phyloP scores from a whole-genome alignment of 2,329 filamentous ascomycete species.

The Anisogramma anomala region DNA sequence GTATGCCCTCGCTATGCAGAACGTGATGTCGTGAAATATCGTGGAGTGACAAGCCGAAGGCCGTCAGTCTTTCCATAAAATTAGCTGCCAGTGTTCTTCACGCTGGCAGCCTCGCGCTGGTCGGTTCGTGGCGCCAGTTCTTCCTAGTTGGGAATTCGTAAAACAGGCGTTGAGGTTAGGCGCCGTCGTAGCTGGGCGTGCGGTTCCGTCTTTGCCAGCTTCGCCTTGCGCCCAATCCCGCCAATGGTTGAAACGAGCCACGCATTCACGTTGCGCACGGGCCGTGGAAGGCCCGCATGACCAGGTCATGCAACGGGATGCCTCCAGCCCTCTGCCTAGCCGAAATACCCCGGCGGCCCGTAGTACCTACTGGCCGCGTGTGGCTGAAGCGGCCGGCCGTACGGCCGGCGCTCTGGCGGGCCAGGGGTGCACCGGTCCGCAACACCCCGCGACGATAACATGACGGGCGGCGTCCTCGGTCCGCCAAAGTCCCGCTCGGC shows the following conservation, averaged over 20 bases:
- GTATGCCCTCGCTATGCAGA: conserved; percentile 13
- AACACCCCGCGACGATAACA: conserved; percentile 17
- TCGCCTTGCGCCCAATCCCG: too few species aligned
- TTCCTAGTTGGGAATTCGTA: too few species aligned
- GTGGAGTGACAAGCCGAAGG: background rate
- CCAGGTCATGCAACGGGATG: too few species aligned
- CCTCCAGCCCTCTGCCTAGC: background rate
- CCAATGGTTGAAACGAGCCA: too few species aligned
- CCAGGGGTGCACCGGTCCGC: conserved; percentile 30
- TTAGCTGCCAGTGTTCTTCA: background rate
- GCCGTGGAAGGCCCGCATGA: too few species aligned
- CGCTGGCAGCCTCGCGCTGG: background rate
- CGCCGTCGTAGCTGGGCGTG: too few species aligned
- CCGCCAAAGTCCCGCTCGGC: conserved; percentile 24
- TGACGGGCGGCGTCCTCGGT: conserved; percentile 27
- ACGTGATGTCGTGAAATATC: conserved; percentile 1
- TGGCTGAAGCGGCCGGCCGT: conserved; percentile 16
- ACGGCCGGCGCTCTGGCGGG: conserved; percentile 18
- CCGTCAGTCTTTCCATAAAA: background rate
- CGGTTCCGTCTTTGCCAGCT: too few species aligned
- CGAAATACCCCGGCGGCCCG: conserved; percentile 1
- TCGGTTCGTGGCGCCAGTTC: too few species aligned
- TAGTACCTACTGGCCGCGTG: conserved; percentile 17
- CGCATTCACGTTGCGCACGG: too few species aligned
- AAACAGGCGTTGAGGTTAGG: too few species aligned